Conservation (phyloP, 1,284 basidiomycete genomes). For the Rhizopogon hawkerae region DNA sequence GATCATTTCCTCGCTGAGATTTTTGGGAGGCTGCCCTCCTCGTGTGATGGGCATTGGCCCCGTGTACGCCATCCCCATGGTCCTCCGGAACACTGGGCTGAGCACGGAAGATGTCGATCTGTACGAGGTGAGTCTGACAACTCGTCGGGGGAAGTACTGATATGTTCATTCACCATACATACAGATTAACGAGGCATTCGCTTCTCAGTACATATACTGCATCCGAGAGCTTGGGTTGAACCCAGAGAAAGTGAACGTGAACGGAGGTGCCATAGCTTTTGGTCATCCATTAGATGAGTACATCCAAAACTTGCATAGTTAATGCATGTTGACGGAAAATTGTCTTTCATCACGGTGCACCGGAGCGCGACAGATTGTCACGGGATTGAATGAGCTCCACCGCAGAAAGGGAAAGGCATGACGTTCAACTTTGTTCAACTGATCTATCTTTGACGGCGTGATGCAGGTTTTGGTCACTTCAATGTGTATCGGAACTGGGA, state of each 20-base stretch:
- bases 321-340: constrained; percentile 16
- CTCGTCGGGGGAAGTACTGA: background rate
- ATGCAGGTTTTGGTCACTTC: constrained; percentile 64
- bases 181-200: constrained; percentile 89
- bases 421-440: background rate
- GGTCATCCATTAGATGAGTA: constrained; percentile 81
- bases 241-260: constrained; percentile 73
- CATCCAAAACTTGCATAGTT: constrained; percentile 9
- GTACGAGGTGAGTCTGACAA: constrained; percentile 50
- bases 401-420: constrained; percentile 70
- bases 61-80: constrained; percentile 61
- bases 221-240: constrained; percentile 68
- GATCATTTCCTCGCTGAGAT: background rate
- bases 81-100: constrained; percentile 57
- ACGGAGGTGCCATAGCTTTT: constrained; percentile 85
- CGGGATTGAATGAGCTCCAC: constrained; percentile 76
- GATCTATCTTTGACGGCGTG: constrained; percentile 4
- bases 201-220: constrained; percentile 81
- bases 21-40: constrained; percentile 51
- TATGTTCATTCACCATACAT: background rate
- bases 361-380: constrained; percentile 82
- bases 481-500: constrained; percentile 87
- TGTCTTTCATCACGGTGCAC: constrained; percentile 58
- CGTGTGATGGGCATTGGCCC: constrained; percentile 84
- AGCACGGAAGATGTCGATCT: constrained; percentile 69